Evolutionary conservation across 192 early-diverging fungal genomes (phyloP), one percentile per base, ranked within the genome.

Genomic region (Cladochytrium replicatum): DNA sequence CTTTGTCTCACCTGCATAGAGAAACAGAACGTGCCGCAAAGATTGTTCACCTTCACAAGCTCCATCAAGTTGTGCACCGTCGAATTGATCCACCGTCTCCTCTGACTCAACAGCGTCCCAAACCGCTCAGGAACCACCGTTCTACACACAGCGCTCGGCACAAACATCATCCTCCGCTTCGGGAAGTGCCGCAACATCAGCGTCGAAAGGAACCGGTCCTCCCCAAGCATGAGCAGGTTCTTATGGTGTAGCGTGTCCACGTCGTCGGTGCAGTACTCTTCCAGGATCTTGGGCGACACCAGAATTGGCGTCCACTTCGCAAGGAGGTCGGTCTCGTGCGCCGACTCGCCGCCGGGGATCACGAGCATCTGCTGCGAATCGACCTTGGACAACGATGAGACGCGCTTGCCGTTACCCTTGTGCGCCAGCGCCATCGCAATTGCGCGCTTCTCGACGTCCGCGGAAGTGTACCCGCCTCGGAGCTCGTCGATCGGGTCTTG

Each of bases 1-100:
- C n/a, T n/a, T n/a, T n/a, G n/a, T n/a, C n/a, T n/a, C n/a, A 67
- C 69, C 65, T 92, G 89, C 76, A 78, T 97, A 41, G 89, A 92
- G 59, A 97, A 91, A 58, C 93, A 97, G 68, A 97, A 97, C 0
- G 85, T 93, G 25, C 93, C 93, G 68, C 93, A 97, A 30, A 97
- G 73, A 54, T 93, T 85, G 43, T 85, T 79, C 28, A 97, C 64
- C 9, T 64, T 28, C 24, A 93, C 87, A 44, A 97, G 68, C 61
- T 94, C 91, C 38, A 93, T 58, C 59, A 97, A 64, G 58, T 97
- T 97, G 68, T 97, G 93, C 55, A 97, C 83, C 0, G 93, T 97
- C 39, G 86, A 88, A 69, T 97, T 97, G 65, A 97, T 97, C 91
- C 91, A 95, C 23, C 93, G 80, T 37, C 92, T 77, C 41, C 92